Evolutionary conservation across 345 rosid species (phyloP).

Genomic region (Eucalyptus caleyi): DNA sequence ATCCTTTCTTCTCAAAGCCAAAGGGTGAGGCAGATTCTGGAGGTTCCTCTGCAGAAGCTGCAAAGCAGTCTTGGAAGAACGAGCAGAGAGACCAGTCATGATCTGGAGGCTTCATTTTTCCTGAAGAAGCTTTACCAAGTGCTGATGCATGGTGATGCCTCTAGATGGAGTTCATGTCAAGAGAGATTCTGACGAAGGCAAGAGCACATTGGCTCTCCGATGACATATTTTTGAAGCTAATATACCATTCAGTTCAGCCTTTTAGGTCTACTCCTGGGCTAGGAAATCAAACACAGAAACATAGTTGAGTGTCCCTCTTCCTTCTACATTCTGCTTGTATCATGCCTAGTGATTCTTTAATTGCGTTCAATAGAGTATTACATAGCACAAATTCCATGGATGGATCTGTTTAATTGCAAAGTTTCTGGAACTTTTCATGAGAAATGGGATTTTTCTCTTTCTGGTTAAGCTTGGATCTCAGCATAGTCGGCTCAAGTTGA

Average conservation of each 20-base stretch:
- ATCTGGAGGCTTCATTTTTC: not conserved
- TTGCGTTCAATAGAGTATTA: not conserved
- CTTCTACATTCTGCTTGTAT: not conserved
- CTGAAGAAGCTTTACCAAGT: not conserved
- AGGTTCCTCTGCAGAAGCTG: slow-evolving; percentile 5
- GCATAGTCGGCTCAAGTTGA: not conserved
- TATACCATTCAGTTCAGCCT: not conserved
- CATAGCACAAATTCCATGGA: not conserved
- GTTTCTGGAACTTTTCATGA: not conserved
- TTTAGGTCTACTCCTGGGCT: not conserved
- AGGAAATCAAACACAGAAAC: not conserved
- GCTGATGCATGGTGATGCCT: not conserved
- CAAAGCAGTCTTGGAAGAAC: slow-evolving; percentile 10
- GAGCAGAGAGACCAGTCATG: slow-evolving; percentile 4
- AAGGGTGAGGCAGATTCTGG: slow-evolving; percentile 3
- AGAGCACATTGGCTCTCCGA: not conserved
- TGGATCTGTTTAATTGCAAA: not conserved
- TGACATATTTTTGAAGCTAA: not conserved
- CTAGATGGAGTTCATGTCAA: not conserved
- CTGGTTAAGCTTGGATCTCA: not conserved
- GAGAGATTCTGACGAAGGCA: not conserved
- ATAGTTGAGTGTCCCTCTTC: not conserved
- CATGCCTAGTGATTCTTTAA: not conserved
- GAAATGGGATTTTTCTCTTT: not conserved
- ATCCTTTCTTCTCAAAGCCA: slow-evolving; percentile 10